phyloP scores from a whole-genome alignment of 2,329 filamentous ascomycete species.

The Bipolaris gigantea region DNA sequence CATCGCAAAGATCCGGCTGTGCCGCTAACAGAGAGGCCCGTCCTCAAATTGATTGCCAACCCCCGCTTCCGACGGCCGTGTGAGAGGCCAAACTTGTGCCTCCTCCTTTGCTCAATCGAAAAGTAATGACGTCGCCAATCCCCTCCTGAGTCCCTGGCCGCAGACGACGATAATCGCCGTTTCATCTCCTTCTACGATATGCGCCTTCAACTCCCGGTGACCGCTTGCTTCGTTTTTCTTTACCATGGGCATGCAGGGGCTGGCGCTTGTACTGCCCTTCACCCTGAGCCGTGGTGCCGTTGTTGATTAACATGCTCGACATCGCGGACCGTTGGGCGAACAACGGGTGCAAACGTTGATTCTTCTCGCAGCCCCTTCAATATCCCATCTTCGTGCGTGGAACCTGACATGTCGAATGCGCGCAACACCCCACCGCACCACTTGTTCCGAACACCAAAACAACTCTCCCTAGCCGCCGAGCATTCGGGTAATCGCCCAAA shows the following conservation, averaged over 20 bases:
- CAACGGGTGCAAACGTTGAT: background rate
- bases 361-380: background rate
- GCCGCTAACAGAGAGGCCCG: slow-evolving; percentile 18
- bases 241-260: too few relatives aligned
- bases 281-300: too few relatives aligned
- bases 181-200: background rate
- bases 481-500: background rate
- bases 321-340: background rate
- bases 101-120: background rate
- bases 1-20: slow-evolving; percentile 9
- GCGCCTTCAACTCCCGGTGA: too few relatives aligned
- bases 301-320: background rate
- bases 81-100: background rate
- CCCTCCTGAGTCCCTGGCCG: background rate
- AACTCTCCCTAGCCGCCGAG: background rate
- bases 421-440: background rate
- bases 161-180: background rate
- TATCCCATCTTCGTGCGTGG: background rate
- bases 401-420: background rate
- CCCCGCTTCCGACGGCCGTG: slow-evolving; percentile 10
- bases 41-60: slow-evolving; percentile 3
- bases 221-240: too few relatives aligned
- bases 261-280: too few relatives aligned
- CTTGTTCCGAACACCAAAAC: background rate
- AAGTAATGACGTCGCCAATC: slow-evolving; percentile 3